A percentile compares a stretch with the other conserved stretches of the same genome.
phyloP scores from a whole-genome alignment of 768 basidiomycete species.

The Pulveroboletus ravenelii region DNA sequence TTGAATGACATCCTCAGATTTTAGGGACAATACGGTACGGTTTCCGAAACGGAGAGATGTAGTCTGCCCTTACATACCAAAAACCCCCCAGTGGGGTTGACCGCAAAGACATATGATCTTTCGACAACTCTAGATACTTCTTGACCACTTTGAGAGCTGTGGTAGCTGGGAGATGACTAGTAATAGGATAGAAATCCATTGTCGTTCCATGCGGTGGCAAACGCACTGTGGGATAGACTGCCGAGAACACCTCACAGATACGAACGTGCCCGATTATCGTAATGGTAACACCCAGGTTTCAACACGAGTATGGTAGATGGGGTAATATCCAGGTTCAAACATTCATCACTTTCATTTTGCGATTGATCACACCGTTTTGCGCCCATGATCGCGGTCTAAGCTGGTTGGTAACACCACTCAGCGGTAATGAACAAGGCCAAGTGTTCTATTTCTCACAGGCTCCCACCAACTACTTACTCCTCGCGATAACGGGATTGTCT shows the following conservation, averaged over 20 bases:
- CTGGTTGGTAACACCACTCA: not conserved
- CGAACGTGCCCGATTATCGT: not conserved
- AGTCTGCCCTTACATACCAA: too few species aligned
- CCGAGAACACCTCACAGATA: not conserved
- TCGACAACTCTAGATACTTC: too few species aligned
- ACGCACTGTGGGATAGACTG: not conserved
- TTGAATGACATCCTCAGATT: too few species aligned
- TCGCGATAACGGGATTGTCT: not conserved
- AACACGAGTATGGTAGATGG: not conserved
- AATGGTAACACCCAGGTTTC: constrained; percentile 14
- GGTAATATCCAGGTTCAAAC: not conserved
- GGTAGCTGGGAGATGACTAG: not conserved
- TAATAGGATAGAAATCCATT: not conserved
- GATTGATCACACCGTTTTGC: not conserved
- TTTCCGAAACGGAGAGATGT: too few species aligned
- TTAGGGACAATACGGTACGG: too few species aligned
- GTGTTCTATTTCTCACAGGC: constrained; percentile 2
- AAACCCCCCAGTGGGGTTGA: too few species aligned
- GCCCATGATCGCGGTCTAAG: too few species aligned
- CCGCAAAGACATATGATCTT: too few species aligned
- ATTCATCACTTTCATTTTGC: not conserved
- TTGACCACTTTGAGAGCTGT: too few species aligned
- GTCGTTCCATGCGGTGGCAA: too few species aligned
- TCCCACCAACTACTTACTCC: not conserved
- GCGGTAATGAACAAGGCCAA: not conserved